Conservation (phyloP, 371 early-diverging fungal genomes). For the Mortierella sp. region DNA sequence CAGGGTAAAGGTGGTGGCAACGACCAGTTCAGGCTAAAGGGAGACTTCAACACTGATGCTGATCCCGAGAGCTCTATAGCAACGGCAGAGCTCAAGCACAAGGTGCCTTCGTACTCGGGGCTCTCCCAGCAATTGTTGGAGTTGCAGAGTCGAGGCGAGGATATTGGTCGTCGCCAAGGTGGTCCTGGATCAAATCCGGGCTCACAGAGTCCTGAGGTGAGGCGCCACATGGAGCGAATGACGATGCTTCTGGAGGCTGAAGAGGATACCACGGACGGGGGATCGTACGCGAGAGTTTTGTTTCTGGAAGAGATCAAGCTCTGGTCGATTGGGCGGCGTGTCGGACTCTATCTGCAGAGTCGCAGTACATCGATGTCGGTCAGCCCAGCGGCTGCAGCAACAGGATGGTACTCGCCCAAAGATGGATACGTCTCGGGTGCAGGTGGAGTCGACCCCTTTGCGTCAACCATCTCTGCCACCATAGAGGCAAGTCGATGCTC, state of each 20-base stretch:
- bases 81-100: background rate
- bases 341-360: constrained; percentile 33
- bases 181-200: background rate
- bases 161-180: constrained; percentile 9
- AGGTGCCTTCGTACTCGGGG: constrained; percentile 19
- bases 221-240: constrained; percentile 43
- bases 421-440: background rate
- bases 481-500: constrained; percentile 37
- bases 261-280: constrained; percentile 38
- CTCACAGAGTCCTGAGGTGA: constrained; percentile 7
- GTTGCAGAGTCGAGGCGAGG: constrained; percentile 25
- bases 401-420: constrained; percentile 12
- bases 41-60: too few species aligned
- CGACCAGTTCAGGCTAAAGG: too few species aligned
- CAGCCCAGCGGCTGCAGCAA: constrained; percentile 9
- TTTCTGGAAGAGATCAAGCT: constrained; percentile 47
- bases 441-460: constrained; percentile 9
- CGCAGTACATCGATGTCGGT: constrained; percentile 12
- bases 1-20: too few species aligned
- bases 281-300: constrained; percentile 29
- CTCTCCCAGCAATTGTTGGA: constrained; percentile 13
- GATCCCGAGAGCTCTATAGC: too few species aligned
- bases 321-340: constrained; percentile 42
- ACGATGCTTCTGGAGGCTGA: constrained; percentile 37
- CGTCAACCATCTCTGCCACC: constrained; percentile 13